These are phyloP conservation scores for Ustilago sp. DNA, from an alignment of 1,284 basidiomycete genomes.

Conservation along the genomic window DNA sequence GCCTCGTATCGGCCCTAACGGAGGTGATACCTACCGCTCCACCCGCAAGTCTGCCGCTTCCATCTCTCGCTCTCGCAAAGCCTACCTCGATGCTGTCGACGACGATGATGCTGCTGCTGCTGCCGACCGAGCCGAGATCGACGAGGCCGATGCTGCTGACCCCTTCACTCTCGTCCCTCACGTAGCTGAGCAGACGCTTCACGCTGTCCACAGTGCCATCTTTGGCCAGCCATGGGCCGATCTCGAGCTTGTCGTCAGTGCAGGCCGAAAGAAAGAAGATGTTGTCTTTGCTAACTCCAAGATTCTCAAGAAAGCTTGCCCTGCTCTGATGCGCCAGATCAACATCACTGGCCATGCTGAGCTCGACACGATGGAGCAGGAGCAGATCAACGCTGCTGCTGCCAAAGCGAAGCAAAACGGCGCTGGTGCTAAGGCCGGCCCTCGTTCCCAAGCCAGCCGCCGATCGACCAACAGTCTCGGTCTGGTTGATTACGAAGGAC, in stretches of 20 bases:
- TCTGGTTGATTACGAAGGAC: conserved; percentile 23
- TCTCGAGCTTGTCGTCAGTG: conserved; percentile 38
- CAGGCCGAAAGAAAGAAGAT: conserved; percentile 34
- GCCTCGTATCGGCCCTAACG: conserved; percentile 13
- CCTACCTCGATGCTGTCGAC: conserved; percentile 14
- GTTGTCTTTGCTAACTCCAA: conserved; percentile 40
- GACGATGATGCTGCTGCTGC: conserved; percentile 17
- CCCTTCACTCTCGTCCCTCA: conserved; percentile 42
- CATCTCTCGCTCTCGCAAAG: conserved; percentile 13
- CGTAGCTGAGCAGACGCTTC: conserved; percentile 41
- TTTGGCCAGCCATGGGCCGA: conserved; percentile 44
- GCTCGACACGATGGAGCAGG: conserved; percentile 44
- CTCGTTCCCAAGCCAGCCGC: conserved; percentile 19
- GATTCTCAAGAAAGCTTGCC: conserved; percentile 38
- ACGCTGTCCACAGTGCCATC: conserved; percentile 45
- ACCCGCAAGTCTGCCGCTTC: conserved; percentile 9
- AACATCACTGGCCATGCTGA: conserved; percentile 28
- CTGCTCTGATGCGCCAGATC: conserved; percentile 36
- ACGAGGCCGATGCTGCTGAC: conserved; percentile 34
- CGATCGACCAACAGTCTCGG: conserved; percentile 35
- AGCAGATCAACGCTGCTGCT: conserved; percentile 20
- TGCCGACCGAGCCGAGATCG: conserved; percentile 20
- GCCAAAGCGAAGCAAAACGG: conserved; percentile 14
- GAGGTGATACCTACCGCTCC: conserved; percentile 12
- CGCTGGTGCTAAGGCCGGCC: conserved; percentile 5